Conservation (phyloP, 2,329 filamentous ascomycete species). For the Aspergillus sp. region DNA sequence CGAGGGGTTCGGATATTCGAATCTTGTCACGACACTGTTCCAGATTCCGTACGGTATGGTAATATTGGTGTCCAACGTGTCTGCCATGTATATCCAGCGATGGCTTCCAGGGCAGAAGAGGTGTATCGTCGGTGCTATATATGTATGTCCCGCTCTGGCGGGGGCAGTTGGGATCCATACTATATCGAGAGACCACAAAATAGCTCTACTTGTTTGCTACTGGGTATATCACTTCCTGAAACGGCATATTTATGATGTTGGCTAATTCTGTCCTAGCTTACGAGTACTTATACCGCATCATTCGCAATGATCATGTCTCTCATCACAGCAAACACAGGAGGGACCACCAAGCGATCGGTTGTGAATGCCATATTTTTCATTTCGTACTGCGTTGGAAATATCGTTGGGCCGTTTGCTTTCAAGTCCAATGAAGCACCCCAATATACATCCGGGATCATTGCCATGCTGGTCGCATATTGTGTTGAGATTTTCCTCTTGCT, state of each 20-base stretch:
- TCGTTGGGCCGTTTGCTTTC: slow-evolving; percentile 22
- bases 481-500: neutral
- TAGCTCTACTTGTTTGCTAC: neutral
- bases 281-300: neutral
- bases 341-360: slow-evolving; percentile 20
- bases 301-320: slow-evolving; percentile 1
- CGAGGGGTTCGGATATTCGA: slow-evolving; percentile 2
- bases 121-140: neutral
- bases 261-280: neutral
- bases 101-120: neutral
- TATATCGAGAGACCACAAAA: neutral
- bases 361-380: slow-evolving; percentile 20
- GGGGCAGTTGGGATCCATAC: neutral
- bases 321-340: slow-evolving; percentile 9
- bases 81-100: neutral
- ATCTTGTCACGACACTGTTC: neutral
- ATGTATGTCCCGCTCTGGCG: neutral
- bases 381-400: slow-evolving; percentile 22
- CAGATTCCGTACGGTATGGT: neutral
- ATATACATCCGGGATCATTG: slow-evolving; percentile 5
- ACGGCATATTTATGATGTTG: neutral
- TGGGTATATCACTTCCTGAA: neutral
- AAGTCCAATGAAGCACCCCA: slow-evolving; percentile 16
- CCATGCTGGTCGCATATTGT: neutral
- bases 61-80: neutral